Evolutionary conservation across 1,139 yeast genomes (phyloP).

Genomic region (Nakaseomyces bracarensis): DNA sequence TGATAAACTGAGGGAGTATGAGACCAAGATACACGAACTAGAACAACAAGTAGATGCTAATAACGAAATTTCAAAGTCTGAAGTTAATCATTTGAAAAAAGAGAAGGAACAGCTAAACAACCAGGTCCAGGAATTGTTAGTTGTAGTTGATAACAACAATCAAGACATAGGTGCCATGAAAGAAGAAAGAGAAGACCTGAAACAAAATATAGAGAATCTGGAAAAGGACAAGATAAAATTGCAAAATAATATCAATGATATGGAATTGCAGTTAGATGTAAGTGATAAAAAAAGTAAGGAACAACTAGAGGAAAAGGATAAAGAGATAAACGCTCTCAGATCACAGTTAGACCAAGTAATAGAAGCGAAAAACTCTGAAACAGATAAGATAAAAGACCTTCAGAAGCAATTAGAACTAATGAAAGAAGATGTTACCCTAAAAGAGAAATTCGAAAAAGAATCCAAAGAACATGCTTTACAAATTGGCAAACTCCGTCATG

Average conservation of each 20-base stretch:
- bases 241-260: slow-evolving; percentile 21
- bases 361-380: slow-evolving; percentile 14
- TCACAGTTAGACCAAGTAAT: slow-evolving; percentile 20
- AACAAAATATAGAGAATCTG: slow-evolving; percentile 13
- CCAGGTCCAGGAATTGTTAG: slow-evolving; percentile 25
- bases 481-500: slow-evolving; percentile 88
- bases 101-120: slow-evolving; percentile 24
- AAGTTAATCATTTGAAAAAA: slow-evolving; percentile 16
- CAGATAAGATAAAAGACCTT: slow-evolving; percentile 12
- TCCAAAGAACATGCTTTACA: slow-evolving; percentile 66
- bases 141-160: slow-evolving; percentile 23
- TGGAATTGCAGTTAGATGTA: slow-evolving; percentile 20
- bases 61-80: slow-evolving; percentile 18
- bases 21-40: slow-evolving; percentile 17
- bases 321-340: slow-evolving; percentile 19
- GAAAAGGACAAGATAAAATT: slow-evolving; percentile 21
- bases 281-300: slow-evolving; percentile 11
- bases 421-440: slow-evolving; percentile 18
- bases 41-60: slow-evolving; percentile 21
- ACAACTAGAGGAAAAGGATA: slow-evolving; percentile 14
- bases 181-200: slow-evolving; percentile 26
- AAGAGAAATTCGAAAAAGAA: slow-evolving; percentile 40
- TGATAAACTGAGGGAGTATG: slow-evolving; percentile 32
- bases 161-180: slow-evolving; percentile 23
- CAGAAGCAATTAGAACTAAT: slow-evolving; percentile 17